Conservation (phyloP, 2,329 filamentous ascomycete genomes). For the Boeremia exigua region DNA sequence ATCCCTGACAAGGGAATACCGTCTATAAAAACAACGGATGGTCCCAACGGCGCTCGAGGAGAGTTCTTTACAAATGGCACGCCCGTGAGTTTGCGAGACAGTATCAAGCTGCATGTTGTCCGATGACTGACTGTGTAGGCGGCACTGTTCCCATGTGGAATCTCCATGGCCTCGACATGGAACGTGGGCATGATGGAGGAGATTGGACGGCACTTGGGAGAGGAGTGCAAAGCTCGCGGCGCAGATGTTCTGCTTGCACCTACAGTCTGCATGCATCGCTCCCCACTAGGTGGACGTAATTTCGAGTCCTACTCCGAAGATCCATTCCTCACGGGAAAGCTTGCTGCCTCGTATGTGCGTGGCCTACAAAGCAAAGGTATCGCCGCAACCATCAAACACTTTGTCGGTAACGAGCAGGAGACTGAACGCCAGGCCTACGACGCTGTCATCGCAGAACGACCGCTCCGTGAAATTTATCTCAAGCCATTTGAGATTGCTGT, state of each 20-base stretch:
- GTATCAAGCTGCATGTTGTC: background rate
- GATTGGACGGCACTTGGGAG: conserved; percentile 73
- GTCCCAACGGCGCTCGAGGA: conserved; percentile 72
- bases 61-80: conserved; percentile 67
- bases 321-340: conserved; percentile 74
- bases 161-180: conserved; percentile 81
- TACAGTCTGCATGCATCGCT: conserved; percentile 81
- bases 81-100: conserved; percentile 40
- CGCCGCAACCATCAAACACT: conserved; percentile 80
- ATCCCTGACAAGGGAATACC: conserved; percentile 67
- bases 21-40: conserved; percentile 69
- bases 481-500: conserved; percentile 76
- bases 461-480: conserved; percentile 74
- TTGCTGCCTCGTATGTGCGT: conserved; percentile 74
- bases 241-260: conserved; percentile 77
- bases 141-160: conserved; percentile 79
- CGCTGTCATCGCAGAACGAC: conserved; percentile 67
- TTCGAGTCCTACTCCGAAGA: conserved; percentile 90
- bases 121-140: conserved; percentile 56
- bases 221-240: conserved; percentile 75
- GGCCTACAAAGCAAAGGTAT: conserved; percentile 76
- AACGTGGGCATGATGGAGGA: conserved; percentile 72
- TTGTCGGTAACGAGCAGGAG: conserved; percentile 76
- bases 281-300: conserved; percentile 81
- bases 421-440: conserved; percentile 70